These are phyloP conservation scores for Cladosporium halotolerans DNA, from an alignment of 2,329 filamentous ascomycete genomes.

Conservation along the genomic window DNA sequence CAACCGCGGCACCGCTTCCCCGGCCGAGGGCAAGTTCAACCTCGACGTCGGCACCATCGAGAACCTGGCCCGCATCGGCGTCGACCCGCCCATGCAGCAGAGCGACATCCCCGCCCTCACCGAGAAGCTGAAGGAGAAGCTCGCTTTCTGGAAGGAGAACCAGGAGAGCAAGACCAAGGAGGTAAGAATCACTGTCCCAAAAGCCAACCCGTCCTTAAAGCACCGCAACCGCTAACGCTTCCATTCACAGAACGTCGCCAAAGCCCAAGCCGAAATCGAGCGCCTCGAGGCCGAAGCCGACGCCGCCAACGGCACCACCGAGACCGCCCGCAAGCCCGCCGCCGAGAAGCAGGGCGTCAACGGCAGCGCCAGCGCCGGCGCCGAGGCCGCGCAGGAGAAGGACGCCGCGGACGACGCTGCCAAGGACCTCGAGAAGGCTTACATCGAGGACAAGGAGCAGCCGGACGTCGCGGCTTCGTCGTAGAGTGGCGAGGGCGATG, in stretches of 20 bases:
- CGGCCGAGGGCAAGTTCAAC: constrained; percentile 62
- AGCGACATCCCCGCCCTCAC: constrained; percentile 70
- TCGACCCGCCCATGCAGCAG: constrained; percentile 82
- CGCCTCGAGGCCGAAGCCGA: constrained; percentile 67
- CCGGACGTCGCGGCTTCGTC: constrained; percentile 6
- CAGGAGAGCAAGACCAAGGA: constrained; percentile 85
- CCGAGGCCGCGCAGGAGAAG: constrained; percentile 52
- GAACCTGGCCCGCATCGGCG: constrained; percentile 74
- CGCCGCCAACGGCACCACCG: constrained; percentile 44
- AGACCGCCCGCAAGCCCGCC: constrained; percentile 49
- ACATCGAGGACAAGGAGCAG: constrained; percentile 47
- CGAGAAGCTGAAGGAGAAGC: constrained; percentile 89
- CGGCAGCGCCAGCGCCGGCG: constrained; percentile 46
- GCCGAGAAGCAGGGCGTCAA: constrained; percentile 50
- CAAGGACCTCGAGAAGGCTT: constrained; percentile 55
- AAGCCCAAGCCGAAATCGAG: constrained; percentile 93
- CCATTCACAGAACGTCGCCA: constrained; percentile 74
- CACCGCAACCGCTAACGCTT: constrained; percentile 13
- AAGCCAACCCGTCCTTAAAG: too few relatives aligned
- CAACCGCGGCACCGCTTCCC: constrained; percentile 50
- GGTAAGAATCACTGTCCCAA: constrained; percentile 50
- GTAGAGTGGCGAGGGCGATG: background rate
- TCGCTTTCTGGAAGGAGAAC: constrained; percentile 84
- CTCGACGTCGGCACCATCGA: constrained; percentile 88
- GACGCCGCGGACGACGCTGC: constrained; percentile 53